Evolutionary conservation across 2,329 filamentous ascomycete genomes (phyloP).

Genomic region (Aspergillus tubingensis): DNA sequence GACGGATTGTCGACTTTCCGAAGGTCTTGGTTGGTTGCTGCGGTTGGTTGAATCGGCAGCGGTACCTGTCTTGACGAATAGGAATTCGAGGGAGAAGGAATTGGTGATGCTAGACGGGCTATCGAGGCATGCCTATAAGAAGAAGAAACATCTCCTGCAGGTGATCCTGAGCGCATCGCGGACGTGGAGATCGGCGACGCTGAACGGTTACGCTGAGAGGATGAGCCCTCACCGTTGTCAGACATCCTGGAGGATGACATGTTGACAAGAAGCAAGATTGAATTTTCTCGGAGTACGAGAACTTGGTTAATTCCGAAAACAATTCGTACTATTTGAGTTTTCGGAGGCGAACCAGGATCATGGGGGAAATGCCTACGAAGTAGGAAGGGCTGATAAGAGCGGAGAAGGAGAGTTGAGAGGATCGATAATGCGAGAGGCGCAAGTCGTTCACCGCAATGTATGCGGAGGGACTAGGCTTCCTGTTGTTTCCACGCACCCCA

Average conservation of each 20-base stretch:
- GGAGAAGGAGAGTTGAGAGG: neutral
- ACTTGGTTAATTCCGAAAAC: constrained; percentile 1
- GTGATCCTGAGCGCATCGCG: constrained; percentile 39
- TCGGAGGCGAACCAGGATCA: constrained; percentile 2
- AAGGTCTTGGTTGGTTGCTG: constrained; percentile 61
- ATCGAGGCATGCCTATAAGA: constrained; percentile 54
- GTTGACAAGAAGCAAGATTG: constrained; percentile 5
- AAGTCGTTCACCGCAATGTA: constrained; percentile 2
- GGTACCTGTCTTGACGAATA: constrained; percentile 45
- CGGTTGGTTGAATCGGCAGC: constrained; percentile 42
- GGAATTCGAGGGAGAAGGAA: constrained; percentile 50
- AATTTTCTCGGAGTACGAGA: constrained; percentile 1
- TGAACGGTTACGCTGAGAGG: constrained; percentile 34
- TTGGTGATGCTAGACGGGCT: constrained; percentile 57
- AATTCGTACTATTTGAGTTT: constrained; percentile 10
- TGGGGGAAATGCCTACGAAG: neutral
- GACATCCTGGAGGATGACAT: constrained; percentile 30
- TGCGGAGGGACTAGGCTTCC: neutral
- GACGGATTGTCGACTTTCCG: constrained; percentile 60
- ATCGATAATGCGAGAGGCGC: neutral
- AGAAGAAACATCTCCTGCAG: constrained; percentile 45
- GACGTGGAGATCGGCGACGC: constrained; percentile 36
- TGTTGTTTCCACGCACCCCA: constrained; percentile 4
- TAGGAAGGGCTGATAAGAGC: constrained; percentile 1
- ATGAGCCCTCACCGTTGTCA: constrained; percentile 41